phyloP scores from a whole-genome alignment of 2,329 filamentous ascomycete genomes.

The Didymella pomorum region DNA sequence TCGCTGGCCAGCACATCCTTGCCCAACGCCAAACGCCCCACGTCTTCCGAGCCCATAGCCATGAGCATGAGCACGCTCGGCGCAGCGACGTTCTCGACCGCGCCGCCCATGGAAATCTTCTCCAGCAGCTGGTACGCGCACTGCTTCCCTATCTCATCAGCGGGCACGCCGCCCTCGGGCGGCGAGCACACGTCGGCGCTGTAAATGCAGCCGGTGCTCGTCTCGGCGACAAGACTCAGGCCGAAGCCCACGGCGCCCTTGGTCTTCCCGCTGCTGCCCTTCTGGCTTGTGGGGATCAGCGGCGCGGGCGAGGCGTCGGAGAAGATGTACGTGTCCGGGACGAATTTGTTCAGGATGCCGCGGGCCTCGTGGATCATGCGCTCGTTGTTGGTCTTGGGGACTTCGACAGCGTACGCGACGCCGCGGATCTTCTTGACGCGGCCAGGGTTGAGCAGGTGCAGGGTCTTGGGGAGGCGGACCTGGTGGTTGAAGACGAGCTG shows the following conservation, averaged over 20 bases:
- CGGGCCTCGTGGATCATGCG: constrained; percentile 92
- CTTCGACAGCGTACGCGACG: constrained; percentile 92
- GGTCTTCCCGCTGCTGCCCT: constrained; percentile 61
- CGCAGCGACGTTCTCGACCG: constrained; percentile 75
- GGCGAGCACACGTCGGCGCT: constrained; percentile 82
- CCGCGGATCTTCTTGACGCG: constrained; percentile 88
- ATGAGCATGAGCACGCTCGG: constrained; percentile 84
- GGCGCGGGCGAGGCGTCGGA: constrained; percentile 70
- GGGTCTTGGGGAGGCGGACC: constrained; percentile 89
- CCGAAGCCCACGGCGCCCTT: constrained; percentile 89
- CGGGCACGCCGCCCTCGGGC: constrained; percentile 79
- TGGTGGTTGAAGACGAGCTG: constrained; percentile 93
- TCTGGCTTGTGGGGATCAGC: constrained; percentile 73
- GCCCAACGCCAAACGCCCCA: constrained; percentile 83
- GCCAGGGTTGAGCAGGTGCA: constrained; percentile 86
- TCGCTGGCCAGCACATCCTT: constrained; percentile 83
- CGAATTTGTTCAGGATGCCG: constrained; percentile 82
- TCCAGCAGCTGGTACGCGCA: constrained; percentile 92
- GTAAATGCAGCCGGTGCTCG: constrained; percentile 84
- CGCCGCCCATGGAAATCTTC: constrained; percentile 81
- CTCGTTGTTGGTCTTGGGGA: constrained; percentile 90
- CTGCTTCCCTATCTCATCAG: constrained; percentile 87
- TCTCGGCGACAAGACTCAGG: constrained; percentile 88
- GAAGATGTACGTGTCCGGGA: constrained; percentile 89
- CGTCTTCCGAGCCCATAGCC: constrained; percentile 98